Evolutionary conservation across 805 yeast genomes (phyloP), one percentile per base, ranked within the genome.

Genomic region (Isabelozyma heimii): DNA sequence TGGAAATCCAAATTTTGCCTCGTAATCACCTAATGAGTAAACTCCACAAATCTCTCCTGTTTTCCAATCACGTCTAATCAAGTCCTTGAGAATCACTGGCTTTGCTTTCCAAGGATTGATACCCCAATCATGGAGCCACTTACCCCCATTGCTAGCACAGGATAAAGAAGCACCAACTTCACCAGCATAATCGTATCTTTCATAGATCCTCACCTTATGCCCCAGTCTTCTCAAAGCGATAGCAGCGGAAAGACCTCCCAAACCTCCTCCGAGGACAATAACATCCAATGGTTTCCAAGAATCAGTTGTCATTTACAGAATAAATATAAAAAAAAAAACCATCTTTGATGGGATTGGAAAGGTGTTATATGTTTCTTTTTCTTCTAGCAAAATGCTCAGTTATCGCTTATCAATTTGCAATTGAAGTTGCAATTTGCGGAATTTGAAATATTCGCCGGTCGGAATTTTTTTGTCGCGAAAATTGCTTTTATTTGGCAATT

Each of bases 151-250:
- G 12, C 66, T 61, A 37, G 69, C 67, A 53, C 61, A 60, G 4
- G 63, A 59, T 27, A 64, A 51, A 8, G 67, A 60, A 26, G 66
- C 67, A 12, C 67, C 67, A 9, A 63, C 66, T 48, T 63, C 67
- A 8, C 66, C 66, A 7, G 59, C 64, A 37, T 52, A 63, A 41
- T 62, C 62, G 43, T 62, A 62, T 41, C 66, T 46, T 47, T 63
- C 67, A 47, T 56, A 63, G 14, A 63, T 54, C 24, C 51, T 56
- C 9, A 62, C 66, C 7, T 52, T 49, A 47, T 61, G 66, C 24
- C 67, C 67, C 30, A 46, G 55, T 45, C 60, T 52, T 42, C 65
- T 51, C 46, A 62, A 33, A 27, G 64, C 56, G 8, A 61, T 43
- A 8, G 63, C 67, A 26, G 61, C 56, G 15, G 61, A 51, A 6